These are phyloP conservation scores for Candida berthetii DNA, from an alignment of 805 yeast species.

Conservation along the genomic window DNA sequence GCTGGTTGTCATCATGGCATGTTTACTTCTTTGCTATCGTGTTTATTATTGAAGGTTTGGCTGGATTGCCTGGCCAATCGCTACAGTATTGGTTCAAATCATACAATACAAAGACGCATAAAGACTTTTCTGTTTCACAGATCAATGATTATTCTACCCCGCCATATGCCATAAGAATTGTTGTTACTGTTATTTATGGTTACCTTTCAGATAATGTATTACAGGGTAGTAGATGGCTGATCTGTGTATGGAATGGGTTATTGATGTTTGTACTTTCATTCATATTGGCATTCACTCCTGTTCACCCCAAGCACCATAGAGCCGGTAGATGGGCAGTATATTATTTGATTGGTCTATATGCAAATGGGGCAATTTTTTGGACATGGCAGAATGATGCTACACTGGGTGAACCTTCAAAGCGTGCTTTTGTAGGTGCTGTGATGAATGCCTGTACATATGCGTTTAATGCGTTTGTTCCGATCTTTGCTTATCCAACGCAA, in stretches of 20 bases:
- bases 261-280: constrained; percentile 2
- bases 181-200: constrained; percentile 3
- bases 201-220: constrained; percentile 6
- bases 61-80: neutral
- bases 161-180: constrained; percentile 3
- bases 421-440: constrained; percentile 8
- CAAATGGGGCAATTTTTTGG: constrained; percentile 7
- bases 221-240: constrained; percentile 8
- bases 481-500: constrained; percentile 3
- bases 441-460: constrained; percentile 8
- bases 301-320: constrained; percentile 6
- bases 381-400: constrained; percentile 8
- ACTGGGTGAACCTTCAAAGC: constrained; percentile 6
- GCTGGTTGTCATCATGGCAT: constrained; percentile 48
- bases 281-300: constrained; percentile 1
- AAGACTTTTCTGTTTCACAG: constrained; percentile 3
- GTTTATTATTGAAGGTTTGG: constrained; percentile 2
- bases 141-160: constrained; percentile 5
- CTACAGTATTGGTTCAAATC: constrained; percentile 6
- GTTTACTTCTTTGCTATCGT: constrained; percentile 20
- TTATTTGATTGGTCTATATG: constrained; percentile 5
- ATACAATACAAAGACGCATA: neutral
- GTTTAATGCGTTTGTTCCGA: constrained; percentile 5
- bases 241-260: neutral
- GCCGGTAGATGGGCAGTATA: constrained; percentile 6